phyloP scores from a whole-genome alignment of 371 early-diverging fungal genomes.

The Actinomortierella ambigua region DNA sequence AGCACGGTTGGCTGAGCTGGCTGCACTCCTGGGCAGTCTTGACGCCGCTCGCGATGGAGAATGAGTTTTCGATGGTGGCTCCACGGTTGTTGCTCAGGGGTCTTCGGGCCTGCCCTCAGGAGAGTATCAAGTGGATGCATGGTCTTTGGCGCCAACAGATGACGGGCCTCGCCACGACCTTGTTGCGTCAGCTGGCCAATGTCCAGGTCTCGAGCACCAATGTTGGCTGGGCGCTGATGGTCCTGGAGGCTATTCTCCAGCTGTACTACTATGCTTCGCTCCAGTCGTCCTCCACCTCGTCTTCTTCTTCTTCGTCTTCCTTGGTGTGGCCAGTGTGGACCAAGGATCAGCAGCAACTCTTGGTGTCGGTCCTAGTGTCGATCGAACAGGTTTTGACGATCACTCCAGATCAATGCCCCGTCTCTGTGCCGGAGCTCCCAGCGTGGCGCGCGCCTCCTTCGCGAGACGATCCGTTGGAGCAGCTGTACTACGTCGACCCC shows the following conservation, averaged over 20 bases:
- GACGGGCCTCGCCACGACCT: constrained; percentile 27
- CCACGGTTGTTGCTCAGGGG: constrained; percentile 38
- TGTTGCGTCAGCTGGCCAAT: constrained; percentile 30
- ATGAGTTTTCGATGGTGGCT: constrained; percentile 41
- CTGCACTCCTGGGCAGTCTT: constrained; percentile 53
- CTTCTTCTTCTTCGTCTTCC: no score
- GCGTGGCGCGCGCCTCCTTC: constrained; percentile 13
- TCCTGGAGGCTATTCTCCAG: constrained; percentile 27
- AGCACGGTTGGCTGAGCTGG: constrained; percentile 66
- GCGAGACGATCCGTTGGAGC: constrained; percentile 30
- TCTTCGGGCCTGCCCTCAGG: constrained; percentile 37
- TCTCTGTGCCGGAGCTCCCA: constrained; percentile 3
- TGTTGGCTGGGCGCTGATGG: constrained; percentile 28
- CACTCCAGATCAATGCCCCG: constrained; percentile 26
- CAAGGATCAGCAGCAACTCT: not conserved
- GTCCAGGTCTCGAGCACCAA: constrained; percentile 24
- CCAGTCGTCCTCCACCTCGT: no score
- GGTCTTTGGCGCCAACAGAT: constrained; percentile 40
- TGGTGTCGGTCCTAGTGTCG: constrained; percentile 21
- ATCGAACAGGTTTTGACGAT: constrained; percentile 32
- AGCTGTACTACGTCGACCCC: constrained; percentile 27
- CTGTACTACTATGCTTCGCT: constrained; percentile 7
- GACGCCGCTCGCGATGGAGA: constrained; percentile 30
- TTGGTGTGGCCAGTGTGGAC: no score
- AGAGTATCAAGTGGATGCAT: constrained; percentile 38